These are phyloP conservation scores for Prunus campanulata DNA, from an alignment of 306 rosid genomes.

Conservation along the genomic window DNA sequence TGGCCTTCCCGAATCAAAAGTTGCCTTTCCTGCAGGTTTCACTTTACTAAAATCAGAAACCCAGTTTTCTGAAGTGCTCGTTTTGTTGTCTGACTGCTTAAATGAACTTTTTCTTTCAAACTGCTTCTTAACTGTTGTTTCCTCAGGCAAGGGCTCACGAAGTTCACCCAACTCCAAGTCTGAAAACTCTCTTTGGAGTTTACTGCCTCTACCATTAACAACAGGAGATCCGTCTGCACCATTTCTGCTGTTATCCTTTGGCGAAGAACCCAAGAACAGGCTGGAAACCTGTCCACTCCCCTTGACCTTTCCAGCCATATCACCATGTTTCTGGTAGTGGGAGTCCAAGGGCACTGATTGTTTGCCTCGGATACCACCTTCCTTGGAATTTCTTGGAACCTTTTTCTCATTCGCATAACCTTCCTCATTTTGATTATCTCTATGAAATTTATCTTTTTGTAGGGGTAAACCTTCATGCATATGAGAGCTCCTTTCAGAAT, in stretches of 20 bases:
- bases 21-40: constrained; percentile 49
- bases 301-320: constrained; percentile 49
- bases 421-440: constrained; percentile 52
- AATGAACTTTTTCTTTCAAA: constrained; percentile 72
- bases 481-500: constrained; percentile 51
- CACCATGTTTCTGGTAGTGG: constrained; percentile 55
- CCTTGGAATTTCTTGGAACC: constrained; percentile 54
- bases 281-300: constrained; percentile 50
- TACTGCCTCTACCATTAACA: constrained; percentile 57
- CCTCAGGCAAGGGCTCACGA: constrained; percentile 82
- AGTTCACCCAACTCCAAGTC: constrained; percentile 96
- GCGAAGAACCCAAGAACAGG: constrained; percentile 46
- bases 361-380: constrained; percentile 55
- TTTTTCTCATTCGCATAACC: constrained; percentile 50
- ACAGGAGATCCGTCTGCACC: constrained; percentile 54
- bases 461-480: constrained; percentile 39
- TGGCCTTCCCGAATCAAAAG: constrained; percentile 51
- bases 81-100: constrained; percentile 58
- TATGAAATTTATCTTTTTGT: constrained; percentile 50
- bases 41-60: constrained; percentile 52
- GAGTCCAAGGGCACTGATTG: constrained; percentile 45
- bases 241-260: constrained; percentile 41
- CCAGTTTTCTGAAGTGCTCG: constrained; percentile 50
- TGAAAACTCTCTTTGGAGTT: constrained; percentile 85
- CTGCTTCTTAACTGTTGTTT: constrained; percentile 50